Conservation (phyloP, 768 basidiomycete species). For the Rhizopogon rudus region DNA sequence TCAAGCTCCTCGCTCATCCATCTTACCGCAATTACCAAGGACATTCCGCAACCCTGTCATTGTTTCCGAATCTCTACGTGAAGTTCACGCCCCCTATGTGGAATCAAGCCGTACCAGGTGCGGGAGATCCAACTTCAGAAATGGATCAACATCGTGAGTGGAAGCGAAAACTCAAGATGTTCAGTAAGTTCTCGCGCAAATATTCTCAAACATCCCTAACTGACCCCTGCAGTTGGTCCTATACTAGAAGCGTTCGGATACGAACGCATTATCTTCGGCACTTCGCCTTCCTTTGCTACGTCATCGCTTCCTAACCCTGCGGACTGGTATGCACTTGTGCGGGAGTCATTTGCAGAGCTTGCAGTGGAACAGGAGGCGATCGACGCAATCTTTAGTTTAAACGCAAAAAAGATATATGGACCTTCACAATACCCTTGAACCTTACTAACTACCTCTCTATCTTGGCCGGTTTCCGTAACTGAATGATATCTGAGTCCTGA, state of each 20-base stretch:
- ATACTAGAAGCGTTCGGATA: conserved; percentile 84
- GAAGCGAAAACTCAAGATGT: conserved; percentile 76
- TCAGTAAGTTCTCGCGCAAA: conserved; percentile 50
- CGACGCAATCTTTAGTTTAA: conserved; percentile 66
- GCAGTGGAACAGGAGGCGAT: conserved; percentile 74
- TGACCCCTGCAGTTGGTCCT: conserved; percentile 54
- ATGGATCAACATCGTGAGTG: conserved; percentile 59
- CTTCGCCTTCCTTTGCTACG: conserved; percentile 56
- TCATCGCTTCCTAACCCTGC: conserved; percentile 45
- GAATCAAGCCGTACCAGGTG: conserved; percentile 39
- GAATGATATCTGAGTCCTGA: neutral
- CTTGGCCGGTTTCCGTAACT: neutral
- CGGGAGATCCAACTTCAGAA: conserved; percentile 39
- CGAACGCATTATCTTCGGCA: conserved; percentile 78
- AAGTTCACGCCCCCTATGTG: conserved; percentile 77
- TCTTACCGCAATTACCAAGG: conserved; percentile 69
- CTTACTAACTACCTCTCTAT: neutral
- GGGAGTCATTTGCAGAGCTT: conserved; percentile 74
- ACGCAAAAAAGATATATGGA: conserved; percentile 40
- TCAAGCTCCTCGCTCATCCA: conserved; percentile 76
- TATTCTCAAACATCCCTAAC: conserved; percentile 1
- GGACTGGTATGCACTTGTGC: conserved; percentile 79
- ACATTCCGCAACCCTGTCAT: conserved; percentile 66
- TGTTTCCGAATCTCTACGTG: conserved; percentile 65
- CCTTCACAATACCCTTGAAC: neutral